Evolutionary conservation across 129 eudicot genomes (phyloP), one percentile per base, ranked within the genome.

Genomic region (Smallanthus sonchifolius): DNA sequence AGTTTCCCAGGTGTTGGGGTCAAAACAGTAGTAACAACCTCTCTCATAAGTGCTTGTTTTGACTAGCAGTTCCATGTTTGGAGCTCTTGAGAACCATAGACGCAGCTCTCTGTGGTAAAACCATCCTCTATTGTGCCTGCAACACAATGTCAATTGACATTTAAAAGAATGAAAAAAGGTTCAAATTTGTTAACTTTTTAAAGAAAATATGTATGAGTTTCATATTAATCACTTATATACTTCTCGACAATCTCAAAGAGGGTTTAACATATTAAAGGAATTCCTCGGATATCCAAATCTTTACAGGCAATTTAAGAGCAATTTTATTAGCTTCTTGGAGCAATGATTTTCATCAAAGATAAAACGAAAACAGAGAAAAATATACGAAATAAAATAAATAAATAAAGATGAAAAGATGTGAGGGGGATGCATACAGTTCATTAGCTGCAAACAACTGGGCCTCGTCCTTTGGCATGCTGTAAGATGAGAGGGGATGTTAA

Each of bases 381-480:
- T 16, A 34, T 61, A 5, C 8, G n/a, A n/a, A n/a, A n/a, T n/a
- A n/a, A n/a, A 6, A 34, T 34, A 34, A 34, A 11, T 4, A 14
- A 8, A 19, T 9, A 13, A 34, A 11, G 5, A 59, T 17, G 20
- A n/a, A 32, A 61, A 14, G 36, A 6, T 6, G 68, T 72, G 42
- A 10, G 17, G 77, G 32, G 65, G 80, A 19, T 79, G 80, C 97
- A 63, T 89, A 92, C 98, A 92, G 84, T 87, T 92, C 98, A 78
- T 82, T 87, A 55, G 98, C 98, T 19, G 96, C 98, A 81, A 79
- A 87, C 74, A 89, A 73, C 83, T 92, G 96, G 39, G 97, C 98
- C 82, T 93, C 92, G 1, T 90, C 97, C 70, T 86, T 90, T 40
- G 98, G 98, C 98, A 93, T 93, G 91, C 98, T 93, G 92, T 66